Evolutionary conservation across 2,329 filamentous ascomycete species (phyloP), one percentile per base, ranked within the genome.

Genomic region (Rhinocladiella mackenziei): DNA sequence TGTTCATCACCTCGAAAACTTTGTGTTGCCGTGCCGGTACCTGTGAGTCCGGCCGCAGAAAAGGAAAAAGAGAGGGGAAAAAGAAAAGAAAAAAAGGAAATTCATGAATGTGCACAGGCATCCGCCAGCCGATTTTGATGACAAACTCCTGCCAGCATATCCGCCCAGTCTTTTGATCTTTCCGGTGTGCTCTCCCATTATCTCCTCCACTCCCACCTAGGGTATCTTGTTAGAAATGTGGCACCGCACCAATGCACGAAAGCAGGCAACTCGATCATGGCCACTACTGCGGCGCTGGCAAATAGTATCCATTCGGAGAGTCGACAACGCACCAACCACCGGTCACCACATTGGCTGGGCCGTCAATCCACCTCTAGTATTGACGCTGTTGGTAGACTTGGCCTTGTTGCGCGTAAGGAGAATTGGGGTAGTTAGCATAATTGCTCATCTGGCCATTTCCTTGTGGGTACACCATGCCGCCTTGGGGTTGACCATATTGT

Each of bases 401-500:
- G 54, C 66, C 68, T 59, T 66, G 68, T 59, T 72, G 70, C 36
- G 60, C 66, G 56, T 73, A 73, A 17, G 70, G 70, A 39, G 70
- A 73, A 58, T 73, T 70, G 47, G 70, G 70, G 53, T 73, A 73
- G 56, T 69, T 70, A 53, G 65, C 65, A 51, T 71, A 71, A 23
- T 58, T 60, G 31, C 55, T 56, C 41, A 73, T 71, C 55, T 72
- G 69, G 40, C 68, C 69, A 46, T 72, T 73, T 55, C 68, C 66
- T 38, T 51, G 56, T 25, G 63, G 63, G 51, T 73, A 73, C 43
- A 72, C 69, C 58, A 72, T 68, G 15, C 65, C 67, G 40, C 62
- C 62, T 39, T 63, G 64, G n/a, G 53, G 56, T 38, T 63, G 74
- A 11, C 81, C 78, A 58, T 88, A 88, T 57, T 83, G 80, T 46